Conservation (phyloP, 306 rosid species). For the Dalbergia oliveri region DNA sequence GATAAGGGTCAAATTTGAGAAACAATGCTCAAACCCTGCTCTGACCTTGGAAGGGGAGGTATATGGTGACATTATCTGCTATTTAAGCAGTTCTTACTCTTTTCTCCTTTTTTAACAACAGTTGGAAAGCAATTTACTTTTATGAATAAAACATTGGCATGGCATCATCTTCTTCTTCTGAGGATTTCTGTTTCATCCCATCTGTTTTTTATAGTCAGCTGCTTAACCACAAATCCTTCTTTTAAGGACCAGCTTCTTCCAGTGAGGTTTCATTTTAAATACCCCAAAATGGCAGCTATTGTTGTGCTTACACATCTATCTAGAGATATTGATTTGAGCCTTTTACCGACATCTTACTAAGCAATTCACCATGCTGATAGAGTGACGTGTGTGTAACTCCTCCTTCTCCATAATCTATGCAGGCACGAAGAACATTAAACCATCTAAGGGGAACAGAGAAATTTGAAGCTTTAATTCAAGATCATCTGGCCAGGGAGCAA, state of each 20-base stretch:
- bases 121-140: conserved; percentile 26
- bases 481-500: conserved; percentile 63
- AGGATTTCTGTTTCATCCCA: not conserved
- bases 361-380: conserved; percentile 23
- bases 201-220: not conserved
- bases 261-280: not conserved
- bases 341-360: not conserved
- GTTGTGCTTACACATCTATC: not conserved
- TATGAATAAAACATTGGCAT: not conserved
- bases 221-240: not conserved
- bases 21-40: conserved; percentile 15
- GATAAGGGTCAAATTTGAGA: not conserved
- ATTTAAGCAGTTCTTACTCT: conserved; percentile 2
- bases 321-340: conserved; percentile 9
- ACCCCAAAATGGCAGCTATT: not conserved
- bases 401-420: conserved; percentile 19
- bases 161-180: too few species aligned
- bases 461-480: conserved; percentile 61
- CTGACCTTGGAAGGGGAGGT: conserved; percentile 12
- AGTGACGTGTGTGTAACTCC: conserved; percentile 15
- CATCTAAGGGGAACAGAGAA: conserved; percentile 55
- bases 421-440: conserved; percentile 66
- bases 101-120: not conserved
- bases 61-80: conserved; percentile 19
- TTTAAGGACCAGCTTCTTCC: not conserved